Evolutionary conservation across 2,329 filamentous ascomycete species (phyloP).

Genomic region (Colletotrichum sp.): DNA sequence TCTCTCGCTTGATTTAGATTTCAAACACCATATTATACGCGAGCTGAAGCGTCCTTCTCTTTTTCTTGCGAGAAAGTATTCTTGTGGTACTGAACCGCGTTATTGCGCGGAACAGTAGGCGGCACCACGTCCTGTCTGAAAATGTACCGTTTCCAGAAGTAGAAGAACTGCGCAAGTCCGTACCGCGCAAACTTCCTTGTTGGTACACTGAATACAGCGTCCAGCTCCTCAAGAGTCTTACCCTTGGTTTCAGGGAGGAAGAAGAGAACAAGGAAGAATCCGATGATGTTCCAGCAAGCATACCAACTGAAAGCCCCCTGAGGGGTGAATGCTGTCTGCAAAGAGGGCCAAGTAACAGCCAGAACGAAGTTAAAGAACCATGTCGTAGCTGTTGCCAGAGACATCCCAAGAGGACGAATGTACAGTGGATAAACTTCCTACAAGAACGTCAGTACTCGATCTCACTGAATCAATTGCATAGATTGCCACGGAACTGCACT

Average conservation of each 20-base stretch:
- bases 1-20: accelerated
- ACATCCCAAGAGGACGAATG: slow-evolving; percentile 67
- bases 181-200: slow-evolving; percentile 9
- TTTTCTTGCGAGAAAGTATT: neutral
- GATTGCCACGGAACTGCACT: too few relatives aligned
- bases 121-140: slow-evolving; percentile 18
- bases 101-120: slow-evolving; percentile 12
- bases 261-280: slow-evolving; percentile 47
- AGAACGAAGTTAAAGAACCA: slow-evolving; percentile 52
- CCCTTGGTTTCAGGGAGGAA: slow-evolving; percentile 51
- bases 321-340: slow-evolving; percentile 47
- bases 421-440: slow-evolving; percentile 66
- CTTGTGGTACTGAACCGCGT: neutral
- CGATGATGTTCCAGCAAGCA: slow-evolving; percentile 52
- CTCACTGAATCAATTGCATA: too few relatives aligned
- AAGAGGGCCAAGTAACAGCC: slow-evolving; percentile 51
- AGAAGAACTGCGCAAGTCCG: slow-evolving; percentile 27
- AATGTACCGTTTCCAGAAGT: slow-evolving; percentile 27
- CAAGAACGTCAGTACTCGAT: too few relatives aligned
- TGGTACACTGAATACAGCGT: slow-evolving; percentile 24
- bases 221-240: slow-evolving; percentile 49
- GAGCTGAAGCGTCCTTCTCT: neutral
- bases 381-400: slow-evolving; percentile 57
- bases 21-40: neutral
- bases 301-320: slow-evolving; percentile 57